Evolutionary conservation across 1,139 yeast genomes (phyloP).

Genomic region (Nakaseomyces delphensis): DNA sequence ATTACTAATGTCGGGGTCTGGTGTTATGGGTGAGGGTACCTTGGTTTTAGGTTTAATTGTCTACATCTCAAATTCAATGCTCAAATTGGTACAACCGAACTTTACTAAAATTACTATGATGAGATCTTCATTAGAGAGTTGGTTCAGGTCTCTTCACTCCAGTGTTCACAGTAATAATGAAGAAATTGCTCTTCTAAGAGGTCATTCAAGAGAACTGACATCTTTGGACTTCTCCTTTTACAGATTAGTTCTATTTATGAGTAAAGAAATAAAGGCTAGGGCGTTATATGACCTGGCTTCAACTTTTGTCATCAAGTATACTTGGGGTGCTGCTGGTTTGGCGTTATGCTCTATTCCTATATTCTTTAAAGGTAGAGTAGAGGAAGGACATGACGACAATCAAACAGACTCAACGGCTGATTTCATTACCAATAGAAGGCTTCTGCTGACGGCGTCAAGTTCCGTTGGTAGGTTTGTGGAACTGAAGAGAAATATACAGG

Average conservation of each 20-base stretch:
- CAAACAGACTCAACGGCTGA: slow-evolving; percentile 56
- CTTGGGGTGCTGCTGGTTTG: slow-evolving; percentile 94
- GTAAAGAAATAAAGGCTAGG: slow-evolving; percentile 67
- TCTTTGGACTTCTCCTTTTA: slow-evolving; percentile 74
- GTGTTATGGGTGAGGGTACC: slow-evolving; percentile 77
- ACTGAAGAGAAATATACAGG: slow-evolving; percentile 76
- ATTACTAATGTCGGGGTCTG: slow-evolving; percentile 49
- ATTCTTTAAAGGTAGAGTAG: slow-evolving; percentile 42
- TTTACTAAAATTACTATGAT: slow-evolving; percentile 76
- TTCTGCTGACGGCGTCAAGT: slow-evolving; percentile 76
- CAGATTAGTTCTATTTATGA: slow-evolving; percentile 68
- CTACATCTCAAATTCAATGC: slow-evolving; percentile 65
- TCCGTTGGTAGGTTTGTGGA: slow-evolving; percentile 83
- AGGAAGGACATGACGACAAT: slow-evolving; percentile 34
- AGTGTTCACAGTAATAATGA: slow-evolving; percentile 72
- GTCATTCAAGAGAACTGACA: slow-evolving; percentile 73
- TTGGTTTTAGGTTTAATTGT: slow-evolving; percentile 72
- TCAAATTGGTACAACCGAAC: slow-evolving; percentile 78
- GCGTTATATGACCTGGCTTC: slow-evolving; percentile 71
- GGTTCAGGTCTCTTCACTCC: slow-evolving; percentile 74
- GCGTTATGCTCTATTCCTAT: slow-evolving; percentile 84
- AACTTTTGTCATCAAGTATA: slow-evolving; percentile 78
- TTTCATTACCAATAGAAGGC: slow-evolving; percentile 83
- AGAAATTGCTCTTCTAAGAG: slow-evolving; percentile 79
- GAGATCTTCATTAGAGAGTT: slow-evolving; percentile 77